phyloP scores from a whole-genome alignment of 768 basidiomycete species.

The Pleurotus ostreatus region DNA sequence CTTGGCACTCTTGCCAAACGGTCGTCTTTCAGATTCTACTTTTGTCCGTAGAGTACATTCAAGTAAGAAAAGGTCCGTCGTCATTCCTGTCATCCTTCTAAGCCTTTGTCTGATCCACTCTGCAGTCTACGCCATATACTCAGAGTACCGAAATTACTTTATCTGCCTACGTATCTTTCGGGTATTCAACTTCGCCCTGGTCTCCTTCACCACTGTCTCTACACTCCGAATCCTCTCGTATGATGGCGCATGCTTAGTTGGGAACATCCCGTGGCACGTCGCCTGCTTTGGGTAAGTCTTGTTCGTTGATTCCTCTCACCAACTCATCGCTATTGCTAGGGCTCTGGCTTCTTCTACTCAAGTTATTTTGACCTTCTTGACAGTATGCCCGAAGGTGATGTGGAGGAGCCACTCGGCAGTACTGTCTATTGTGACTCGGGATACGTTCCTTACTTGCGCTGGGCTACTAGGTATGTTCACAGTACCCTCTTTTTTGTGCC shows the following conservation, averaged over 20 bases:
- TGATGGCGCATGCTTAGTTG: not conserved
- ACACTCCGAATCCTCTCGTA: not conserved
- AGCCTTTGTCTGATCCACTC: not conserved
- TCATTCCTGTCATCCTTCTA: not conserved
- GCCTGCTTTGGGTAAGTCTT: not conserved
- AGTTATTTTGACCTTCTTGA: not conserved
- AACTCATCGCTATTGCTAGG: not conserved
- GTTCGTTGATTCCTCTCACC: not conserved
- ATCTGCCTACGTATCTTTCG: not conserved
- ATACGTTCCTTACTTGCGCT: not conserved
- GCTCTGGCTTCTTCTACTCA: not conserved
- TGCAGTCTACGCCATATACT: constrained; percentile 1
- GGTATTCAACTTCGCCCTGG: not conserved
- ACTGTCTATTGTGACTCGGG: not conserved
- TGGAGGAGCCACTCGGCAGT: not conserved
- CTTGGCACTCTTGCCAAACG: not conserved
- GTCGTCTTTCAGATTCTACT: not conserved
- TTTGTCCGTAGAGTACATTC: not conserved
- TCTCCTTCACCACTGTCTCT: not conserved
- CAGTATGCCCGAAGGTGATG: not conserved
- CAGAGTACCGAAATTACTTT: not conserved
- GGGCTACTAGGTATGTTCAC: not conserved
- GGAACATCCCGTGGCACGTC: constrained; percentile 1
- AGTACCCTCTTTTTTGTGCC: no score
- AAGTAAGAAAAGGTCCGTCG: constrained; percentile 2